Conservation (phyloP, 2,329 filamentous ascomycete genomes). For the Bipolaris zeicola region DNA sequence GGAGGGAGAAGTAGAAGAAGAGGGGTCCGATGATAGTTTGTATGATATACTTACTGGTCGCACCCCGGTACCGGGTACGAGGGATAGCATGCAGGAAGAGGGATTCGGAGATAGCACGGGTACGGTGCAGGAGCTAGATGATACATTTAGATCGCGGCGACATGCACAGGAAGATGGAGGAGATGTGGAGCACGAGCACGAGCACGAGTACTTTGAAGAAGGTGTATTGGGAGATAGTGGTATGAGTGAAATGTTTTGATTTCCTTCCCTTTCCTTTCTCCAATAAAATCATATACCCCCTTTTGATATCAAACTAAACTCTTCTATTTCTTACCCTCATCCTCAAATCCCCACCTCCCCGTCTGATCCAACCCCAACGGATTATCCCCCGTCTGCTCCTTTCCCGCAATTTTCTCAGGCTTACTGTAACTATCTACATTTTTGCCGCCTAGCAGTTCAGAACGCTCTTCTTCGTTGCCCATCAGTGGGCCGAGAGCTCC, state of each 20-base stretch:
- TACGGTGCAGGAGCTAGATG: constrained; percentile 43
- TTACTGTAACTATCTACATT: constrained; percentile 49
- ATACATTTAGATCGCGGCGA: constrained; percentile 52
- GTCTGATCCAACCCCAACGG: constrained; percentile 49
- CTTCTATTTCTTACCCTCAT: constrained; percentile 23
- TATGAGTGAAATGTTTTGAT: constrained; percentile 45
- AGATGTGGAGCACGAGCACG: background rate
- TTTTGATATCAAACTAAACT: background rate
- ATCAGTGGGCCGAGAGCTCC: constrained; percentile 44
- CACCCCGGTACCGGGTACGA: constrained; percentile 48
- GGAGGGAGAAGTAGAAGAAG: constrained; percentile 12
- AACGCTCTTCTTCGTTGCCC: constrained; percentile 44
- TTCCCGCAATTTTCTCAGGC: constrained; percentile 47
- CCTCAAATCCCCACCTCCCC: constrained; percentile 46
- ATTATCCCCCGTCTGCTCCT: constrained; percentile 49
- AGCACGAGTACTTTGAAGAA: constrained; percentile 4
- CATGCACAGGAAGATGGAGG: background rate
- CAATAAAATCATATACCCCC: background rate
- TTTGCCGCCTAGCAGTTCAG: constrained; percentile 46
- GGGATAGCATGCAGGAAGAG: constrained; percentile 15
- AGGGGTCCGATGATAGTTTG: constrained; percentile 53
- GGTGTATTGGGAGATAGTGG: constrained; percentile 40
- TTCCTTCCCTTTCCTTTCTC: background rate
- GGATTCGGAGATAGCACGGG: constrained; percentile 32
- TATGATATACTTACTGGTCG: constrained; percentile 55